Base-by-base conservation (phyloP, 2,329 filamentous ascomycete genomes). In the Fusarium sp. region DNA sequence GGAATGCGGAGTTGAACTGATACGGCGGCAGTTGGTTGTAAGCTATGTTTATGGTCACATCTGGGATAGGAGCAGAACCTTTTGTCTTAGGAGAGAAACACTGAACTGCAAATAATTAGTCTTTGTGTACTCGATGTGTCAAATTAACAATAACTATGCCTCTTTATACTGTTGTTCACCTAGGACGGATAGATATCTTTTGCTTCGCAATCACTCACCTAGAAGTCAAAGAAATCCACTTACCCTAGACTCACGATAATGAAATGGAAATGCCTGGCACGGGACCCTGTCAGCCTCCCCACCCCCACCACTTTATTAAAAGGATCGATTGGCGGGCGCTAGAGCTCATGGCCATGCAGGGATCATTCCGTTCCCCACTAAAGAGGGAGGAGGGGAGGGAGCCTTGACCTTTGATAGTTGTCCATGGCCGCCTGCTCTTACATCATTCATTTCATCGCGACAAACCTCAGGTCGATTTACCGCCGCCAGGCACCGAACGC, bases 371-470 rank as follows among this genome's bases (percentile, higher is more conserved):
- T 27, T 33, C 46, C 44, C 62, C 49, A 29, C 66, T 6, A 27
- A n/a, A 49, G 27, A 23, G 27, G 42, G 20, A 46, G 23, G 27
- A 29, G 27, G 27, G 27, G 27, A 9, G 40, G 20, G 20, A 25
- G 42, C 14, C 42, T 46, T 46, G 20, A 14, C 20, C 20, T 25
- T 25, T 27, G 42, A 46, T 46, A 46, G 42, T 34, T 34, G 36
- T 64, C 49, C 16, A 13, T 42, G 10, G 62, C 58, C 58, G 44
- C 65, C 33, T 62, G 25, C 53, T 56, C 56, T 71, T 70, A 65
- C 68, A 70, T 71, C 68, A 70, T 70, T 68, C 44, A 61, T 10
- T 20, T 13, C 20, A 46, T 58, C 53, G 33, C 31, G 18, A 64
- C 55, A 58, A 65, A 62, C 38, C 60, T 27, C 20, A 60, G 18